A percentile compares a stretch with the other conserved stretches of the same genome.
phyloP scores from a whole-genome alignment of 169 alveolate species.

The Cryptosporidium muris region DNA sequence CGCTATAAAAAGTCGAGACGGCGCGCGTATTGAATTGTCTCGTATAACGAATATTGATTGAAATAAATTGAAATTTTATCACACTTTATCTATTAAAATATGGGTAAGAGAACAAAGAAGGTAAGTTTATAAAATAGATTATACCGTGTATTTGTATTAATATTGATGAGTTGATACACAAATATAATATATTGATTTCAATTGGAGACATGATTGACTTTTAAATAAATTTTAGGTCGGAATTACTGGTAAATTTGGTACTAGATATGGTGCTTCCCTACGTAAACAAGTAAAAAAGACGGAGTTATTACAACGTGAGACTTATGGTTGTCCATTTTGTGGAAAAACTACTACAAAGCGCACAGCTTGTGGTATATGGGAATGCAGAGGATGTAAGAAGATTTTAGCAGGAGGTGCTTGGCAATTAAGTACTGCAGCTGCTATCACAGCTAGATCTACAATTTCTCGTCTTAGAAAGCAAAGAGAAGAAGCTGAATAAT shows the following conservation, averaged over 20 bases:
- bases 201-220: neutral
- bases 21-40: too few relatives aligned
- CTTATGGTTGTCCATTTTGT: constrained; percentile 95
- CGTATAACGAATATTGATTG: too few relatives aligned
- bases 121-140: constrained; percentile 3
- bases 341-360: constrained; percentile 86
- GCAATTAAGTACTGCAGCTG: constrained; percentile 95
- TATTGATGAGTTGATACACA: too few relatives aligned
- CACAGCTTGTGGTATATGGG: constrained; percentile 96
- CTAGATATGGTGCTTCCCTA: constrained; percentile 97
- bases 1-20: too few relatives aligned
- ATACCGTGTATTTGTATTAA: neutral
- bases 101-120: constrained; percentile 75
- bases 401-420: constrained; percentile 98
- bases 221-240: constrained; percentile 90
- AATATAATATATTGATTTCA: too few relatives aligned
- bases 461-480: constrained; percentile 80
- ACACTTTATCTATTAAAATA: neutral
- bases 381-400: constrained; percentile 93
- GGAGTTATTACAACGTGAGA: constrained; percentile 92
- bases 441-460: constrained; percentile 91
- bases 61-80: neutral
- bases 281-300: constrained; percentile 96
- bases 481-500: constrained; percentile 62
- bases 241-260: constrained; percentile 97